Conservation (phyloP, 2,329 filamentous ascomycete genomes). For the Arthrobotrys entomopaga region DNA sequence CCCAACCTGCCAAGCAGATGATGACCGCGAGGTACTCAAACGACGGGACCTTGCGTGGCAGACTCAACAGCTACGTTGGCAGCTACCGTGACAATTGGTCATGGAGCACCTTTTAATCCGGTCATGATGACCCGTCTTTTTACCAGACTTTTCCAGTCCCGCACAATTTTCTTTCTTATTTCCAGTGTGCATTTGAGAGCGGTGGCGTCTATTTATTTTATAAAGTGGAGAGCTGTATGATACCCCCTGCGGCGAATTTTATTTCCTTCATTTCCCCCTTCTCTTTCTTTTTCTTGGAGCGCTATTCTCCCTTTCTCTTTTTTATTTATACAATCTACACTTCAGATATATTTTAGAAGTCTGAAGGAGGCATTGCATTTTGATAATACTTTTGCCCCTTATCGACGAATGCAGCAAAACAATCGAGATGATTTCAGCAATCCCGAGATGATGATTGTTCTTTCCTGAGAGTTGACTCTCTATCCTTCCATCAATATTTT, state of each 20-base stretch:
- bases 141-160: background rate
- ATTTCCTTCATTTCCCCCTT: conserved; percentile 17
- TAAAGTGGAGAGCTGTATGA: conserved; percentile 43
- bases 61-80: conserved; percentile 58
- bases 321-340: background rate
- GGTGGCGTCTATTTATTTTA: conserved; percentile 39
- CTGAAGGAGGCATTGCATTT: conserved; percentile 19
- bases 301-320: conserved; percentile 1
- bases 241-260: conserved; percentile 38
- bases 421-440: background rate
- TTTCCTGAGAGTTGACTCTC: background rate
- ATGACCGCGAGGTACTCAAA: conserved; percentile 55
- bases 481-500: conserved; percentile 3
- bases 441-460: background rate
- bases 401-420: conserved; percentile 4
- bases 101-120: conserved; percentile 58
- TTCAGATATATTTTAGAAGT: conserved; percentile 11
- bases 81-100: conserved; percentile 59
- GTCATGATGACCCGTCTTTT: conserved; percentile 1
- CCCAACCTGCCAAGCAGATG: conserved; percentile 57
- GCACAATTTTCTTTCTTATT: conserved; percentile 18
- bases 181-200: conserved; percentile 38
- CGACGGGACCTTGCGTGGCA: conserved; percentile 41
- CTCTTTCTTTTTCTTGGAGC: conserved; percentile 12
- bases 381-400: background rate